Percentiles rank a stretch among this genome's conserved stretches.
phyloP scores from a whole-genome alignment of 106 monocot genomes.

The Ottelia alismoides region DNA sequence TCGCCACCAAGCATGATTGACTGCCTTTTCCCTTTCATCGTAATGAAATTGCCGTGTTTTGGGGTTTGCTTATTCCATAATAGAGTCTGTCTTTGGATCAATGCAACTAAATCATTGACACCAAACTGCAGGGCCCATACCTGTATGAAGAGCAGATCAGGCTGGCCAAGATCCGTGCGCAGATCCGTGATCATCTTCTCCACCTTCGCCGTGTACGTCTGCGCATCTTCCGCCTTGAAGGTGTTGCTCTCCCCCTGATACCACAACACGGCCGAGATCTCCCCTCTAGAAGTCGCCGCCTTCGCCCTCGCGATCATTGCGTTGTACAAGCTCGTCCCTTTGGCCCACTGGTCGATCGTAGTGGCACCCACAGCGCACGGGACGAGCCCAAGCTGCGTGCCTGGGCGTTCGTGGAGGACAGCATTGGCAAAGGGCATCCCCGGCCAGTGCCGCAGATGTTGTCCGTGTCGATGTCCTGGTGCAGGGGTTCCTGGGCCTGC shows the following conservation, averaged over 20 bases:
- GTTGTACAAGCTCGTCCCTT: slow-evolving; percentile 2
- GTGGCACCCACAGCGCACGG: slow-evolving; percentile 9
- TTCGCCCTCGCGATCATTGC: neutral
- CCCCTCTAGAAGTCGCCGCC: slow-evolving; percentile 1
- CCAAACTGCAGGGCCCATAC: slow-evolving; percentile 1
- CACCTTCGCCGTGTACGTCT: slow-evolving; percentile 25
- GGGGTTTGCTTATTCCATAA: no score
- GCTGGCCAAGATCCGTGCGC: slow-evolving; percentile 29
- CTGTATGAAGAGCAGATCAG: slow-evolving; percentile 40
- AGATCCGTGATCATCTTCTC: slow-evolving; percentile 30
- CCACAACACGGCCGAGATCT: slow-evolving; percentile 10
- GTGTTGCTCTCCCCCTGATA: slow-evolving; percentile 72
- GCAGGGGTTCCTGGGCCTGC: slow-evolving; percentile 10
- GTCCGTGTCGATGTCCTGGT: slow-evolving; percentile 7
- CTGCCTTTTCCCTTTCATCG: no score
- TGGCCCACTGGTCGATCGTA: slow-evolving; percentile 4
- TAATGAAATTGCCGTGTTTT: no score
- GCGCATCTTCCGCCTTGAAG: slow-evolving; percentile 15
- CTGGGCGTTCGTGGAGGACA: no score
- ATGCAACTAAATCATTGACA: no score
- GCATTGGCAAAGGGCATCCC: slow-evolving; percentile 17
- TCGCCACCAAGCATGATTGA: no score
- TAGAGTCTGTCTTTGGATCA: no score
- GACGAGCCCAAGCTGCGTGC: slow-evolving; percentile 9
- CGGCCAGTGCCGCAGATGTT: slow-evolving; percentile 7